These are phyloP conservation scores for Takakia lepidozioides DNA, from an alignment of 225 moss, liverwort and hornwort genomes.

Conservation along the genomic window DNA sequence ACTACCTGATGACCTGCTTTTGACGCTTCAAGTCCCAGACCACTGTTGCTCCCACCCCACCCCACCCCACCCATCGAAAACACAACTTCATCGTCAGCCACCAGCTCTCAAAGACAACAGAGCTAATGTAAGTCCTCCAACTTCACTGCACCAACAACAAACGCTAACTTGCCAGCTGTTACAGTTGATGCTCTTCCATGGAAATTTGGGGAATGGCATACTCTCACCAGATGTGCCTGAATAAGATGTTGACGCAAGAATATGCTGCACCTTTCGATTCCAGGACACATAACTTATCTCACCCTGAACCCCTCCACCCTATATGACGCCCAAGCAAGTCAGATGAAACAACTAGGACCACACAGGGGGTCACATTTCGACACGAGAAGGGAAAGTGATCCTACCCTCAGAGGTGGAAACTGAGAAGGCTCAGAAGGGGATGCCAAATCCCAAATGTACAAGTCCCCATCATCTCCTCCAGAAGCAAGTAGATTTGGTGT, in stretches of 20 bases:
- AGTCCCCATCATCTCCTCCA: constrained; percentile 85
- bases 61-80: no score
- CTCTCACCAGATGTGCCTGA: constrained; percentile 84
- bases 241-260: constrained; percentile 80
- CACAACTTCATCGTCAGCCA: no score
- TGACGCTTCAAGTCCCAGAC: constrained; percentile 94
- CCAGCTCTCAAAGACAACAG: constrained; percentile 9
- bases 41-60: constrained; percentile 36
- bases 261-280: constrained; percentile 91
- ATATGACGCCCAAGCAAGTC: constrained; percentile 23
- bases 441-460: constrained; percentile 93
- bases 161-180: no score
- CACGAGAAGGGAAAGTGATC: neutral
- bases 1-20: constrained; percentile 82
- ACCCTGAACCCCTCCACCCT: constrained; percentile 49
- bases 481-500: constrained; percentile 83
- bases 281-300: constrained; percentile 87
- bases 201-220: no score
- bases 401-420: constrained; percentile 69
- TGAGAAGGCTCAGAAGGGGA: constrained; percentile 59
- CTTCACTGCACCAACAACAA: no score
- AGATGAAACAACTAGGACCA: neutral
- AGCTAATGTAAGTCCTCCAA: no score
- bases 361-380: neutral
- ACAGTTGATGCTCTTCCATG: no score